Base-by-base conservation (phyloP, 179 eudicot species). In the Beta corolliflora region DNA sequence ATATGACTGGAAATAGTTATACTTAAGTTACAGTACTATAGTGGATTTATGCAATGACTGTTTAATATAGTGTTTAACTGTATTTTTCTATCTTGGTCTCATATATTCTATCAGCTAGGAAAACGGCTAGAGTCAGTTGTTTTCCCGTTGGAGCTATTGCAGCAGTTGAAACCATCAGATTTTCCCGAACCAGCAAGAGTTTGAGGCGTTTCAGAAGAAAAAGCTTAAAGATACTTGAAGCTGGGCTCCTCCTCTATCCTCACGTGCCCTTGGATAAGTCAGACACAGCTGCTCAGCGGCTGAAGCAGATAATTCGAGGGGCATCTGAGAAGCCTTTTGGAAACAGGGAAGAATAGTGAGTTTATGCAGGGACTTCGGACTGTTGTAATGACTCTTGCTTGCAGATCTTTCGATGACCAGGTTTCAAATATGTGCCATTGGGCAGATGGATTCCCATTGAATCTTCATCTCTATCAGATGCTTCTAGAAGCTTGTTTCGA, bases 381-480 rank as follows among this genome's bases (percentile, higher is more conserved):
- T 41, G 79, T 82, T 65, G 92, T 90, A 5, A 85, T 88, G 88
- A 87, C 93, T 64, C 96, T 94, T 80, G 92, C 97, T 8, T 89
- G 88, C 85, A 88, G 99, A 89, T 90, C 98, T 74, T 84, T 82
- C 82, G 94, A 94, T 73, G 97, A 90, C 64, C 83, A 90, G 78
- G 74, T 76, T 58, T 83, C 97, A 15, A 94, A 87, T 76, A 67
- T 72, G 52, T 92, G 94, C 71, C 99, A 95, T 74, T 95, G 99
- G 99, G 99, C 94, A 19, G 99, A 95, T 88, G 99, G 99, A 58
- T 82, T 87, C 79, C 99, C 98, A 0, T 79, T 95, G 71, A 95
- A 94, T 86, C 89, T 94, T 68, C 89, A 84, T 50, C 86, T 95
- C 68, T 95, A 95, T 76, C 92, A 88, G 82, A 87, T 83, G 83